These are phyloP conservation scores for Petasospora rhodanensis DNA, from an alignment of 1,139 yeast species.

Conservation along the genomic window DNA sequence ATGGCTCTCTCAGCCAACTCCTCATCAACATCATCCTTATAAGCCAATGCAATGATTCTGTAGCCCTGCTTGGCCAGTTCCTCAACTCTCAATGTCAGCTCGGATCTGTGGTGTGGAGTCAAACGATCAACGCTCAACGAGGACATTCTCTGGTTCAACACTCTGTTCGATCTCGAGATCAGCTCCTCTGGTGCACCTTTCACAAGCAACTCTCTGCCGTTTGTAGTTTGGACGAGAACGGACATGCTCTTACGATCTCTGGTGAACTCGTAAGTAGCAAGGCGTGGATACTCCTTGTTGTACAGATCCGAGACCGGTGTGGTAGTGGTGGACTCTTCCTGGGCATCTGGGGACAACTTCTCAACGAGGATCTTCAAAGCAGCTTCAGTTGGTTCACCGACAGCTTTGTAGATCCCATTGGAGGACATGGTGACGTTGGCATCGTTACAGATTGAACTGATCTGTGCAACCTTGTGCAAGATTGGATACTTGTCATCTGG, in stretches of 20 bases:
- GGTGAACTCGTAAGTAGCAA: conserved; percentile 32
- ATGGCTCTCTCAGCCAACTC: conserved; percentile 26
- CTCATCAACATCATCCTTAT: conserved; percentile 28
- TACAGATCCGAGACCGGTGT: conserved; percentile 25
- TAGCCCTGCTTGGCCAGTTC: conserved; percentile 64
- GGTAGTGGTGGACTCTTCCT: conserved; percentile 10
- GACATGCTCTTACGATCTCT: conserved; percentile 50
- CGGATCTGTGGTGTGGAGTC: conserved; percentile 14
- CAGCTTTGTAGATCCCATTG: conserved; percentile 18
- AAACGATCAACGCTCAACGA: conserved; percentile 28
- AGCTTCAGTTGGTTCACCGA: conserved; percentile 81
- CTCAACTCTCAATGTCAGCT: conserved; percentile 33
- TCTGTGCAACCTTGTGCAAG: conserved; percentile 27
- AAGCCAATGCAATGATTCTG: conserved; percentile 70
- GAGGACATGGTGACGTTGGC: conserved; percentile 27
- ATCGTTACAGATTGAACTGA: conserved; percentile 33
- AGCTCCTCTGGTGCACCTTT: conserved; percentile 55
- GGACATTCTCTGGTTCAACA: conserved; percentile 29
- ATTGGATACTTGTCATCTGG: conserved; percentile 29
- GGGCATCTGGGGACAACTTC: conserved; percentile 35
- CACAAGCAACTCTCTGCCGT: conserved; percentile 32
- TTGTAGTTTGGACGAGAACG: conserved; percentile 32
- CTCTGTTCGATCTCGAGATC: conserved; percentile 36
- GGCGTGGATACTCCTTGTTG: conserved; percentile 21
- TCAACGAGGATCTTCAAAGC: conserved; percentile 66